These are phyloP conservation scores for Aspergillus nanangensis DNA, from an alignment of 495 filamentous ascomycete species.

Conservation along the genomic window DNA sequence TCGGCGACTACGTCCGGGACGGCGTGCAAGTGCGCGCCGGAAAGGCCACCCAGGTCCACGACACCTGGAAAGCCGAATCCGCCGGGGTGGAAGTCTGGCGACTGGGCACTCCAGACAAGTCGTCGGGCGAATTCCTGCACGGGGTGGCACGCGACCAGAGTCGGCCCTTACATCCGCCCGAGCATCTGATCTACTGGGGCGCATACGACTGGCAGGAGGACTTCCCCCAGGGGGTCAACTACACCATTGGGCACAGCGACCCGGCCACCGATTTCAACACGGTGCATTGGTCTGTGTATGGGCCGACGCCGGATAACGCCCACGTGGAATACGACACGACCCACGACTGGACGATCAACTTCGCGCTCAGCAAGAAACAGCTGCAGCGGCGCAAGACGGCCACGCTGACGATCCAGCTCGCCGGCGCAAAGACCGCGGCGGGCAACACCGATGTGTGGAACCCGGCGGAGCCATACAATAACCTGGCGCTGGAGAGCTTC, in stretches of 20 bases:
- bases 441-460: slow-evolving; percentile 54
- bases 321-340: slow-evolving; percentile 32
- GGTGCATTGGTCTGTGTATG: slow-evolving; percentile 52
- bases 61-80: slow-evolving; percentile 43
- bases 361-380: slow-evolving; percentile 31
- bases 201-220: slow-evolving; percentile 50
- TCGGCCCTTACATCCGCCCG: slow-evolving; percentile 41
- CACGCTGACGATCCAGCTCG: slow-evolving; percentile 53
- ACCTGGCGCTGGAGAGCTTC: slow-evolving; percentile 35
- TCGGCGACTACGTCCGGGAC: slow-evolving; percentile 47
- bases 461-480: slow-evolving; percentile 36
- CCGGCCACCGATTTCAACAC: slow-evolving; percentile 45
- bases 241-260: slow-evolving; percentile 45
- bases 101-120: slow-evolving; percentile 52
- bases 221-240: slow-evolving; percentile 48
- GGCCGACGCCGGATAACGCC: slow-evolving; percentile 36
- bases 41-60: slow-evolving; percentile 22
- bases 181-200: slow-evolving; percentile 53
- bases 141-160: slow-evolving; percentile 38
- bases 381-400: slow-evolving; percentile 23
- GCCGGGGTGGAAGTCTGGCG: slow-evolving; percentile 51
- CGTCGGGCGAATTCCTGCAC: slow-evolving; percentile 49
- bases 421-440: slow-evolving; percentile 51
- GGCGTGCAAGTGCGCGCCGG: slow-evolving; percentile 32
- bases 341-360: slow-evolving; percentile 52